A percentile compares a stretch with the other conserved stretches of the same genome.
Conservation (phyloP, 2,329 filamentous ascomycete genomes). For the Curvularia spicifera region DNA sequence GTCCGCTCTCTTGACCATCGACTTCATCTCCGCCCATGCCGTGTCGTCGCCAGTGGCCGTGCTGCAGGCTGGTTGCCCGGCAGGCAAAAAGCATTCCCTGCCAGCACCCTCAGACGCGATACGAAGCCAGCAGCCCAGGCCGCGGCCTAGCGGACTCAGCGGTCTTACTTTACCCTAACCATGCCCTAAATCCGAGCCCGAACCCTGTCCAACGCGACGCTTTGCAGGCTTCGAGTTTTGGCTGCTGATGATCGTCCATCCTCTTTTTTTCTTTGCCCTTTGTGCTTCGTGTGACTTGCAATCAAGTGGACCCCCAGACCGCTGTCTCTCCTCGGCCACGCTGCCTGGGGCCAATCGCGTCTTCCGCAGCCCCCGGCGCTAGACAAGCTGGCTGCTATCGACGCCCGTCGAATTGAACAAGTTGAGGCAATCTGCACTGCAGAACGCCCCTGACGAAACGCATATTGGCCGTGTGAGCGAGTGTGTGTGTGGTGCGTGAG, state of each 20-base stretch:
- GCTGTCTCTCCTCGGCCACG: slow-evolving; percentile 29
- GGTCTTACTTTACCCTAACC: slow-evolving; percentile 45
- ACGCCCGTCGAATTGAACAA: slow-evolving; percentile 36
- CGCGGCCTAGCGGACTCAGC: slow-evolving; percentile 29
- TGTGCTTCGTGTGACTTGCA: slow-evolving; percentile 40
- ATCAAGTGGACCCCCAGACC: slow-evolving; percentile 35
- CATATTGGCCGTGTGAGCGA: slow-evolving; percentile 27
- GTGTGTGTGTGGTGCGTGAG: not conserved
- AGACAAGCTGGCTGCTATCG: slow-evolving; percentile 24
- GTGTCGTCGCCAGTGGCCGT: slow-evolving; percentile 27
- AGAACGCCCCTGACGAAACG: slow-evolving; percentile 48
- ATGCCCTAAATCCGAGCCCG: slow-evolving; percentile 44
- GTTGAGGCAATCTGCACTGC: slow-evolving; percentile 50
- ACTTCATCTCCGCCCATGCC: slow-evolving; percentile 36
- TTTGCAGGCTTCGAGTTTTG: slow-evolving; percentile 44
- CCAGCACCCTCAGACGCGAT: slow-evolving; percentile 39
- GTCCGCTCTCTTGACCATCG: too few species aligned
- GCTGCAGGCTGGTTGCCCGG: slow-evolving; percentile 17
- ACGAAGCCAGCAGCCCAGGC: slow-evolving; percentile 33
- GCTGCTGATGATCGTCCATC: slow-evolving; percentile 41
- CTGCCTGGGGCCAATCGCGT: slow-evolving; percentile 36
- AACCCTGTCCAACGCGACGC: slow-evolving; percentile 46
- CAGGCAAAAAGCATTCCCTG: slow-evolving; percentile 21
- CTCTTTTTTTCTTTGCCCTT: slow-evolving; percentile 38
- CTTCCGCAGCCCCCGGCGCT: slow-evolving; percentile 24